Base-by-base conservation (phyloP, 306 rosid species). In the Herpetospermum pedunculosum region DNA sequence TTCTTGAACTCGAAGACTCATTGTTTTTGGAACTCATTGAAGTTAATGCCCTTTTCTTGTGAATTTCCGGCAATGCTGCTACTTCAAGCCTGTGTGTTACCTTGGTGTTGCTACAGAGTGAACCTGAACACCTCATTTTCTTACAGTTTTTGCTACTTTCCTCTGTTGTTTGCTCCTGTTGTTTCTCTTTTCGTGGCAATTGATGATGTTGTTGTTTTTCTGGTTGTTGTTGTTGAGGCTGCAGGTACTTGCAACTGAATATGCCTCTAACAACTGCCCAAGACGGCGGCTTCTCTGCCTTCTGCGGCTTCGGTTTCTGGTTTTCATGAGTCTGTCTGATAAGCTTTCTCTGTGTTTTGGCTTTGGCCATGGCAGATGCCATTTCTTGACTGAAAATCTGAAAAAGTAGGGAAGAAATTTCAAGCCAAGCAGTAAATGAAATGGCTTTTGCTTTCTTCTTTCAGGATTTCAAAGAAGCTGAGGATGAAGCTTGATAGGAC, bases 41-140 rank as follows among this genome's bases (percentile, higher is more conserved):
- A 65, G 53, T 7, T 18, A 44, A 69, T 15, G 77, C 81, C 84
- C 85, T 87, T 82, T 84, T 90, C 85, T 89, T 90, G 59, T 84
- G 90, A 68, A 77, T 71, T 52, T 90, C 96, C 0, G 96, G 89
- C 16, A 83, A 73, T 75, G 79, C 85, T 15, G 87, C 85, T 21
- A 84, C 73, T 75, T 89, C 97, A 13, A 93, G 92, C 77, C 89
- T 85, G 54, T 90, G 88, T 80, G 80, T 83, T 77, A 94, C 82
- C 80, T 86, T 90, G 2, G 99, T 88, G 92, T 91, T 94, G 79
- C 83, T 91, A 63, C 97, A 89, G 12, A 94, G 80, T 0, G 95
- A 94, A 14, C 96, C 95, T 18, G 99, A 94, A 75, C 97, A 94
- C 76, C 83, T 94, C 95, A 91, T 82, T 77, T 94, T 94, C 98